Conservation (phyloP, 352 stramenopile genomes). For the Pythium dissotocum region DNA sequence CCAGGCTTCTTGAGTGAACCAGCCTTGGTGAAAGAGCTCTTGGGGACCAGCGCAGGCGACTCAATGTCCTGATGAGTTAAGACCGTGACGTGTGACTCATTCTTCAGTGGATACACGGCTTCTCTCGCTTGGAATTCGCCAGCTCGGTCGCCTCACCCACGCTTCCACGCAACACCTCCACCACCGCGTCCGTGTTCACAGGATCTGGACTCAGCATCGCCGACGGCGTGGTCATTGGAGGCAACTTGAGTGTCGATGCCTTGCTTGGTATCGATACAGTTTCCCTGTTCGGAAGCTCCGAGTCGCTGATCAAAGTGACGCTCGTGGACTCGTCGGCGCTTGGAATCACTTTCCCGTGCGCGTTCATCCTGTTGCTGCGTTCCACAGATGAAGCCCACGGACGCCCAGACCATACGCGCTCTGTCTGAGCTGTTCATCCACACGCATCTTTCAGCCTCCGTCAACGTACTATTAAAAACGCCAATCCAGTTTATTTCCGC, state of each 20-base stretch:
- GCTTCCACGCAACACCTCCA: background rate
- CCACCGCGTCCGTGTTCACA: background rate
- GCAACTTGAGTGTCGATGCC: background rate
- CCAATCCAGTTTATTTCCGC: background rate
- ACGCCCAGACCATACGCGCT: background rate
- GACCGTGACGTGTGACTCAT: background rate
- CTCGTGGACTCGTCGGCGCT: background rate
- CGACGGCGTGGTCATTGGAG: background rate
- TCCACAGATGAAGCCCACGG: background rate
- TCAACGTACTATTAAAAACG: background rate
- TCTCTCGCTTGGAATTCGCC: background rate
- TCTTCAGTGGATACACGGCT: background rate
- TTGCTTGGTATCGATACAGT: background rate
- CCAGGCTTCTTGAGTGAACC: slow-evolving; percentile 10
- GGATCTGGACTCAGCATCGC: background rate
- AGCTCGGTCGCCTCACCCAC: slow-evolving; percentile 8
- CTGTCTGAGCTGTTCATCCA: background rate
- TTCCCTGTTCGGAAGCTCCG: background rate
- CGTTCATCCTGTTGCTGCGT: background rate
- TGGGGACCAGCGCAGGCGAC: background rate
- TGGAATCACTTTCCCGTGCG: background rate
- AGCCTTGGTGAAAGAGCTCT: background rate
- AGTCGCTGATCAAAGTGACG: background rate
- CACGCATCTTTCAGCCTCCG: background rate
- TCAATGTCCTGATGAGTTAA: background rate